Evolutionary conservation across 2,329 filamentous ascomycete genomes (phyloP), one percentile per base, ranked within the genome.

Genomic region (Talaromyces funiculosus): DNA sequence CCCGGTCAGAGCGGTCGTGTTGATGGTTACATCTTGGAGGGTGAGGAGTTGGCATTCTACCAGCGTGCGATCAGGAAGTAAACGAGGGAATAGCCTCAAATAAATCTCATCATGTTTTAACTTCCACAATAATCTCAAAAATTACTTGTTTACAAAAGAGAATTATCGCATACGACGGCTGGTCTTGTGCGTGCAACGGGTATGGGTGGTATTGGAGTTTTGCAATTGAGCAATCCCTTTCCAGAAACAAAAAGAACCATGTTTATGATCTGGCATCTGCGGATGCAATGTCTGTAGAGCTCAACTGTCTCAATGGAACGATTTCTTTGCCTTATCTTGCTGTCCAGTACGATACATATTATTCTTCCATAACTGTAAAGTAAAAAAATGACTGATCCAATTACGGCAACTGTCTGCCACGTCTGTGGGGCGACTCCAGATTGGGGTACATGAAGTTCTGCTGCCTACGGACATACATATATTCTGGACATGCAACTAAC

Each of bases 31-130:
- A 88, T 99, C 80, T 86, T 99, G 69, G 94, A 99, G 88, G 94
- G 94, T 75, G 94, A 99, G 81, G 94, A 99, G 88, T 86, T 99
- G 76, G 92, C 92, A 80, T 99, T 99, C 90, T 99, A 99, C 91
- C 92, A 96, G 89, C 90, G 90, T 84, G 92, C 92, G 83, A 91
- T 97, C 81, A 90, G 94, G 88, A 97, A 96, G 87, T 97, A 97
- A 84, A 85, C 20, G 22, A 51, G 29, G 24, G 26, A 22, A 38
- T 22, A 54, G 33, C 24, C 51, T 40, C 31, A 54, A 53, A 64
- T 68, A 65, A 69, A 67, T 69, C 63, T 51, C 22, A 12, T 33
- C 42, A 51, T 51, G 47, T 51, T 51, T 51, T 51, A 7, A 33
- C 53, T 57, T 49, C 53, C 43, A 57, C 42, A 53, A 53, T 45